Base-by-base conservation (phyloP, 192 early-diverging fungal genomes). In the Rhizophagus sp. region DNA sequence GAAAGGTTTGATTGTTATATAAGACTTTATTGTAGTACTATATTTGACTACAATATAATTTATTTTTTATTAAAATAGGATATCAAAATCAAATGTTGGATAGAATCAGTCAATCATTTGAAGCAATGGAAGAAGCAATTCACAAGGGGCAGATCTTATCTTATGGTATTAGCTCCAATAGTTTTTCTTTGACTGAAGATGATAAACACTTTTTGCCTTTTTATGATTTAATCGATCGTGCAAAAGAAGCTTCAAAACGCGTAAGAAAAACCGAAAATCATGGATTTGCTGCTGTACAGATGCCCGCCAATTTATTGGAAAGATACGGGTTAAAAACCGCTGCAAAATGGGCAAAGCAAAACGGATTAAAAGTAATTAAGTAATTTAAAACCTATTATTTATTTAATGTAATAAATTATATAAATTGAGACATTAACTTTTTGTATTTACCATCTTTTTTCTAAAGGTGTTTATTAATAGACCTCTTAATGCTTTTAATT, bases 121-220 rank as follows among this genome's bases (percentile, higher is more conserved):
- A 84, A 71, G 81, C 83, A 25, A 70, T 85, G 25, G 85, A 85
- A 62, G 66, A 81, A 36, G 85, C 81, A 62, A 82, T 85, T 50
- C 66, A 81, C 15, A 82, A 79, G 15, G 85, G 83, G 2, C 67
- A 75, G 24, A 85, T 85, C 62, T 71, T 81, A 9, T 74, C 85
- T 1, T 85, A 85, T 64, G 85, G 85, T 2, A 80, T 85, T 27
- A 83, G 82, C 50, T 83, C 82, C 39, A 85, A 84, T 39, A 83
- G 82, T 30, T 85, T 85, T 70, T 79, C 85, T 1, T 73, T 85
- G 22, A 67, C 78, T 24, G 81, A 80, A 25, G 81, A 80, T 8
- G 80, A 85, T 33, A 76, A 77, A 9, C 83, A 85, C 27, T 85
- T 85, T 49, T 50, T 85, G 6, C 85, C 85, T 1, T 85, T 84